Evolutionary conservation across 2,329 filamentous ascomycete genomes (phyloP).

Genomic region (Cordyceps tenuipes): DNA sequence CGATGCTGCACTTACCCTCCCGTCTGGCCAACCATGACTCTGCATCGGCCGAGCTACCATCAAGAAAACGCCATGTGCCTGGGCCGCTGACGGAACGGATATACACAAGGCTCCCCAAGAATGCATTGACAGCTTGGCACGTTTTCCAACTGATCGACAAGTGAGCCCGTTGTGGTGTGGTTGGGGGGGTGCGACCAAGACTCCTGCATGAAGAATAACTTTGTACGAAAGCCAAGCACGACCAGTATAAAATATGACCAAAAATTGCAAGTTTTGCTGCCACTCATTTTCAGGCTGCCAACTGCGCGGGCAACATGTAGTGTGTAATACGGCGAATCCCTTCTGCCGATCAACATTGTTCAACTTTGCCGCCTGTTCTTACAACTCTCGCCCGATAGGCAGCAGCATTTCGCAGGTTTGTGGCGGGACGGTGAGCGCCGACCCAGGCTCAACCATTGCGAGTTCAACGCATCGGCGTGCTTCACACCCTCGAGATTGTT

Average conservation of each 20-base stretch:
- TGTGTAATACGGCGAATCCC: background rate
- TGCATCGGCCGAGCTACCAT: background rate
- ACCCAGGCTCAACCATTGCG: no score
- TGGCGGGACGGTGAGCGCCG: background rate
- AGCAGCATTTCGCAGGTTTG: background rate
- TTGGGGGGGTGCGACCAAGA: background rate
- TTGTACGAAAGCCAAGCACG: background rate
- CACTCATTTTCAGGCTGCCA: background rate
- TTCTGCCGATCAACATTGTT: no score
- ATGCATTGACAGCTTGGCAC: background rate
- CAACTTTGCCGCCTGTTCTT: background rate
- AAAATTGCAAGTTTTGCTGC: background rate
- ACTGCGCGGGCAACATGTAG: background rate
- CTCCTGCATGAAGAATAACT: background rate
- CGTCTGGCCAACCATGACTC: background rate
- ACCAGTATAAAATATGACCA: background rate
- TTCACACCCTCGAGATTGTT: background rate
- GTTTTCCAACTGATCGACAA: no score
- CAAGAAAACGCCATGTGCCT: background rate
- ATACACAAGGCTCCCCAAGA: background rate
- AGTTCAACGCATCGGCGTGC: background rate
- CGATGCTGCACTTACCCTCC: background rate
- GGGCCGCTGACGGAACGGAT: background rate
- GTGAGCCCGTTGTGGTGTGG: no score
- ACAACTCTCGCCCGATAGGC: background rate